phyloP scores from a whole-genome alignment of 2,329 filamentous ascomycete species.

The Colletotrichum eleusines region DNA sequence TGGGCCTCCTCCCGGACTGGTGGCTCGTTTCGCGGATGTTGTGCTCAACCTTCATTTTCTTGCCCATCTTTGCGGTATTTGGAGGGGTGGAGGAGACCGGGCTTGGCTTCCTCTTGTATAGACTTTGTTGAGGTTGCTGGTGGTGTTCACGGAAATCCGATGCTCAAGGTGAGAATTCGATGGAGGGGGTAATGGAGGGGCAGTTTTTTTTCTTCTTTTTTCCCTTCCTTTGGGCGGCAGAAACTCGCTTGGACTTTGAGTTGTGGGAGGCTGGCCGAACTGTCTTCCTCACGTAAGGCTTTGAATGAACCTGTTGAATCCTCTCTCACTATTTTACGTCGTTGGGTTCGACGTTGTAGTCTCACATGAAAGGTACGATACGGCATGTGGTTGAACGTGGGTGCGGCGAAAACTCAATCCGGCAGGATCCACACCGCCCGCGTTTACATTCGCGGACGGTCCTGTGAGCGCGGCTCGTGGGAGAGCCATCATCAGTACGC shows the following conservation, averaged over 20 bases:
- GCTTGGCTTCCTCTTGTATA: not conserved
- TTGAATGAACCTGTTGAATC: not conserved
- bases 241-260: too few species aligned
- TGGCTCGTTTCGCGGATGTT: slow-evolving; percentile 20
- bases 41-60: slow-evolving; percentile 24
- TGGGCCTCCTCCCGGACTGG: slow-evolving; percentile 11
- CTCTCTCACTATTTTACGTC: not conserved
- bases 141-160: not conserved
- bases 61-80: slow-evolving; percentile 23
- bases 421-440: slow-evolving; percentile 37
- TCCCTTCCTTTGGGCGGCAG: not conserved
- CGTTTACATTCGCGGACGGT: slow-evolving; percentile 18
- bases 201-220: not conserved
- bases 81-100: not conserved
- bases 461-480: not conserved
- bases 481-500: not conserved
- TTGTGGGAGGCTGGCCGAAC: not conserved
- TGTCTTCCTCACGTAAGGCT: not conserved
- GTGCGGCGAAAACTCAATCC: slow-evolving; percentile 40
- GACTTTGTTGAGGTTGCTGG: not conserved
- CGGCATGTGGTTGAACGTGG: slow-evolving; percentile 16
- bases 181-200: slow-evolving; percentile 19
- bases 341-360: not conserved
- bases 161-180: slow-evolving; percentile 1
- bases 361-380: not conserved